Base-by-base conservation (phyloP, 2,329 filamentous ascomycete genomes). In the Spiromastix sp. region DNA sequence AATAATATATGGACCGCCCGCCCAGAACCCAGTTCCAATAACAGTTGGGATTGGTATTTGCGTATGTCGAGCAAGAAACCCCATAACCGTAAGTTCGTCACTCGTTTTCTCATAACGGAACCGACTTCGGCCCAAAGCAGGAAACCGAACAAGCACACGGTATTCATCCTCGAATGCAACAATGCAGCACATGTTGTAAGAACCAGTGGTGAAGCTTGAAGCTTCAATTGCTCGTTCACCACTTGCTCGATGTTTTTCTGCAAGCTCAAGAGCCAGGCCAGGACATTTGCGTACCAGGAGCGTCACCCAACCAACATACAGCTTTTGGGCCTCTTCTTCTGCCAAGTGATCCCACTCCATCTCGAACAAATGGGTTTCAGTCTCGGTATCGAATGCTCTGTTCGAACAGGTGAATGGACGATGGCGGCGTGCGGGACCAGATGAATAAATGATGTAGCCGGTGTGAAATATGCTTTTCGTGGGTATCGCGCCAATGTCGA, bases 1-100 rank as follows among this genome's bases (percentile, higher is more conserved):
- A 7, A 55, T 43, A 21, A 55, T 49, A 48, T 54, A 35, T 41
- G 50, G 13, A 40, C 49, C 29, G 44, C 38, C 8, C 12, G 39
- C 27, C 42, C 30, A 50, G 12, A 37, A 42, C 2, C 51, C 50
- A 34, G 15, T 38, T 19, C 43, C 46, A 6, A 48, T 32, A 4
- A 51, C 37, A 9, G 36, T 41, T 4, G 47, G 50, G 36, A 54
- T 30, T 20, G 50, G 52, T 24, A 55, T 48, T 5, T 37, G 19
- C 5, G 48, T 52, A 13, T 51, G 39, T 16, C 44, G 36, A 18
- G 35, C 27, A 32, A 58, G 16, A 30, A 48, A 56, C 1, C 26
- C 20, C 39, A 47, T 42, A 22, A 45, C 29, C 5, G 32, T 25
- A 19, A 45, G 10, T 21, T 48, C 44, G 30, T 40, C 32, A 4